phyloP scores from a whole-genome alignment of 805 yeast genomes.

The Sugiyamaella lignohabitans region DNA sequence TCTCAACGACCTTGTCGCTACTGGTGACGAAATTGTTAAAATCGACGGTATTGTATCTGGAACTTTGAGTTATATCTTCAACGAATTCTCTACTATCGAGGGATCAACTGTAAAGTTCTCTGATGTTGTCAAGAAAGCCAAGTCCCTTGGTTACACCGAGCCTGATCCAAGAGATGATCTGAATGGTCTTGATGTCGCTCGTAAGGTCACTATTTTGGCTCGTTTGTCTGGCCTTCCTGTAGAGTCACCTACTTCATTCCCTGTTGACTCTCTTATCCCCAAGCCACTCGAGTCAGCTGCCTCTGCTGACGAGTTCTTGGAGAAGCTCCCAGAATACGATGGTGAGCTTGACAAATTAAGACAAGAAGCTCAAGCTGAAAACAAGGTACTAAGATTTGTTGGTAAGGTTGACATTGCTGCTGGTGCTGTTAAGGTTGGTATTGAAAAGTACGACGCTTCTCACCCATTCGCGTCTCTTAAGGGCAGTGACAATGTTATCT shows the following conservation, averaged over 20 bases:
- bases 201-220: constrained; percentile 94
- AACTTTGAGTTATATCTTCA: constrained; percentile 89
- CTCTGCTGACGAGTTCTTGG: constrained; percentile 72
- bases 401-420: constrained; percentile 75
- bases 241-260: constrained; percentile 84
- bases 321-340: constrained; percentile 77
- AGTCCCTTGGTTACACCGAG: constrained; percentile 90
- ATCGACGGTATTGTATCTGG: constrained; percentile 98
- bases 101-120: constrained; percentile 65
- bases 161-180: constrained; percentile 99
- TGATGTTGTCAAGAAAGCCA: constrained; percentile 83
- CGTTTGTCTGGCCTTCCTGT: constrained; percentile 84
- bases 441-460: constrained; percentile 75
- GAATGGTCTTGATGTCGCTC: constrained; percentile 96
- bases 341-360: constrained; percentile 69
- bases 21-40: constrained; percentile 88
- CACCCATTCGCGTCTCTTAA: constrained; percentile 95
- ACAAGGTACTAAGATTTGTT: constrained; percentile 87
- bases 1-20: constrained; percentile 76
- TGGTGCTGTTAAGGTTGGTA: constrained; percentile 72
- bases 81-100: constrained; percentile 73
- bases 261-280: constrained; percentile 91
- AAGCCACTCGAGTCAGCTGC: constrained; percentile 55
- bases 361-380: constrained; percentile 71
- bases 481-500: constrained; percentile 94